Evolutionary conservation across 345 rosid genomes (phyloP), one percentile per base, ranked within the genome.

Genomic region (Acer saccharum): DNA sequence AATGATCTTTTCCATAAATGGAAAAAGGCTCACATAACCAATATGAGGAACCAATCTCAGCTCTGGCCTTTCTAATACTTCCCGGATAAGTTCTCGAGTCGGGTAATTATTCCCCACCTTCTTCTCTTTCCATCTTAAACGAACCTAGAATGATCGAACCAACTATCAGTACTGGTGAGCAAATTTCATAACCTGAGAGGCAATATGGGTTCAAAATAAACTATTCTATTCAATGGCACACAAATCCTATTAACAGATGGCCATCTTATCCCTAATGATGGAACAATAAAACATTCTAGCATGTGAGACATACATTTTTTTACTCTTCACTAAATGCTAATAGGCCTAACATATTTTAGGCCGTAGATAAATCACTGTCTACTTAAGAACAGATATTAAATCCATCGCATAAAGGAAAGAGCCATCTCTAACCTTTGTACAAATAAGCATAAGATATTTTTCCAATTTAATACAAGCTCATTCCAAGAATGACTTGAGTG

Each of bases 11-110:
- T 84, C 78, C 78, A 96, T 96, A 84, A 96, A 96, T 10, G 98
- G 99, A 77, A 96, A 94, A 83, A 96, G 92, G 91, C 97, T 92
- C 81, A 89, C 97, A 68, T 92, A 94, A 65, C 99, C 99, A 39
- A 96, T 79, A 74, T 96, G 97, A 81, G 97, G 97, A 85, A 92
- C 97, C 68, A 92, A 81, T 84, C 91, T 90, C 86, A 83, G 79
- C 73, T 84, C 86, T 18, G 98, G 97, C 73, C 25, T 82, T 81
- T 82, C 97, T 57, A 86, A 57, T 23, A 90, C 97, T 77, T 96
- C 97, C 79, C 94, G 90, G 43, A 94, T 90, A 75, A 96, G 88
- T 87, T 93, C 93, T 68, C 88, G 81, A 20, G 83, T 80, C n/a
- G 76, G 77, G 77, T 82, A 58, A 65, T 83, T 81, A 81, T 87